Conservation (phyloP, 148 eudicot species). For the Persicaria tinctoria region DNA sequence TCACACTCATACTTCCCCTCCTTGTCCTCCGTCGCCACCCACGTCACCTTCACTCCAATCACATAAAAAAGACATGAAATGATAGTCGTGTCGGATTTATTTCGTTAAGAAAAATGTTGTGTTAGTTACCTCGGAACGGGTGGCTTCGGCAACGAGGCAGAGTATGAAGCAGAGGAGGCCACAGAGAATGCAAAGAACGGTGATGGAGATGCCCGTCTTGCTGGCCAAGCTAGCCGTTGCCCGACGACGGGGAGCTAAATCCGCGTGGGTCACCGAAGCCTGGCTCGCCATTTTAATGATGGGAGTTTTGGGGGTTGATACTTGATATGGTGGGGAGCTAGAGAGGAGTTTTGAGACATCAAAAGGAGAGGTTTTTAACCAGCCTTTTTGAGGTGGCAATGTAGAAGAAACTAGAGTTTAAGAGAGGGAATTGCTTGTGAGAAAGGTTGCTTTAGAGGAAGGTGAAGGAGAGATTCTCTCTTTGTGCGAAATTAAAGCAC, state of each 20-base stretch:
- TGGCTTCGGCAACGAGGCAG: slow-evolving; percentile 48
- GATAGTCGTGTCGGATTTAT: background rate
- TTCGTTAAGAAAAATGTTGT: too few species aligned
- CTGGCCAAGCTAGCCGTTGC: slow-evolving; percentile 21
- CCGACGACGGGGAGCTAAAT: slow-evolving; percentile 29
- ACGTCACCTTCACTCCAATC: slow-evolving; percentile 25
- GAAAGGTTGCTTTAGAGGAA: slow-evolving; percentile 89
- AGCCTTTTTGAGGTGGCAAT: background rate
- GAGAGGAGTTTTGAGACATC: background rate
- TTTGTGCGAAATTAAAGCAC: background rate
- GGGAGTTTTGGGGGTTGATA: too few species aligned
- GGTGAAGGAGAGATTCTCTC: slow-evolving; percentile 6
- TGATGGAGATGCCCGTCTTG: slow-evolving; percentile 36
- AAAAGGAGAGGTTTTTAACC: background rate
- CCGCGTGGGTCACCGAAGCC: slow-evolving; percentile 33
- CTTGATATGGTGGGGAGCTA: background rate
- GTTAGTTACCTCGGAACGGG: slow-evolving; percentile 34
- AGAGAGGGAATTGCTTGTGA: slow-evolving; percentile 64
- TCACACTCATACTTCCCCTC: slow-evolving; percentile 28
- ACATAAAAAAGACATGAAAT: background rate
- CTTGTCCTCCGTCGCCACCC: slow-evolving; percentile 16
- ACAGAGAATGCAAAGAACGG: slow-evolving; percentile 32
- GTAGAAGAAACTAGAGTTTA: background rate
- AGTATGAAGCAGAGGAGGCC: slow-evolving; percentile 44
- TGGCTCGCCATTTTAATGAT: slow-evolving; percentile 16